These are phyloP conservation scores for Aquilaria yunnanensis DNA, from an alignment of 345 rosid species.

Conservation along the genomic window DNA sequence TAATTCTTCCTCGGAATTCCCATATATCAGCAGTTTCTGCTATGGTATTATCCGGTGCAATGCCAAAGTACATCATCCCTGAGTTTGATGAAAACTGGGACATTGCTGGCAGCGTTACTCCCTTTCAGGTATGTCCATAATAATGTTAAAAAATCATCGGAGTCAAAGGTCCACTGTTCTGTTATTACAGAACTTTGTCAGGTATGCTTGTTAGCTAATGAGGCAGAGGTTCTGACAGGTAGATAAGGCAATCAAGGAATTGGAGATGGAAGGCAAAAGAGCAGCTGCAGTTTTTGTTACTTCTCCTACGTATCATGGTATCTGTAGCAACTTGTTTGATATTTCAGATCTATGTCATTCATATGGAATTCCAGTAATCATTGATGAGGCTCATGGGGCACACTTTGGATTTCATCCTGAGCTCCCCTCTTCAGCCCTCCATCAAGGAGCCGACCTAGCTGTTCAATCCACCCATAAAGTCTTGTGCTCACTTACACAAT, in stretches of 20 bases:
- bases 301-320: slow-evolving; percentile 62
- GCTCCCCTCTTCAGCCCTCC: slow-evolving; percentile 35
- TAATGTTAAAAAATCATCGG: not conserved
- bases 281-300: slow-evolving; percentile 54
- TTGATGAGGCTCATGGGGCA: slow-evolving; percentile 65
- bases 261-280: slow-evolving; percentile 37
- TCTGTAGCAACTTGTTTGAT: slow-evolving; percentile 46
- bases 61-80: slow-evolving; percentile 48
- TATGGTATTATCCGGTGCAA: slow-evolving; percentile 48
- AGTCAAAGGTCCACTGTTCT: not conserved
- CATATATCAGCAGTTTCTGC: slow-evolving; percentile 50
- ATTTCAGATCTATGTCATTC: slow-evolving; percentile 43
- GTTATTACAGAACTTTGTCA: not conserved
- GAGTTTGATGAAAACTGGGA: slow-evolving; percentile 46
- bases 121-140: slow-evolving; percentile 29
- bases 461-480: slow-evolving; percentile 43
- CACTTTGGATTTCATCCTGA: slow-evolving; percentile 41
- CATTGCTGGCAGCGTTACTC: slow-evolving; percentile 35
- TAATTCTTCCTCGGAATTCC: slow-evolving; percentile 58
- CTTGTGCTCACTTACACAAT: slow-evolving; percentile 51
- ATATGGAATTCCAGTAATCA: slow-evolving; percentile 39
- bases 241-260: slow-evolving; percentile 38
- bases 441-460: slow-evolving; percentile 39
- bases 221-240: slow-evolving; percentile 25
- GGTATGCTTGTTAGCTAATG: not conserved